phyloP scores from a whole-genome alignment of 192 early-diverging fungal species.

The Lunasporangiospora selenospora region DNA sequence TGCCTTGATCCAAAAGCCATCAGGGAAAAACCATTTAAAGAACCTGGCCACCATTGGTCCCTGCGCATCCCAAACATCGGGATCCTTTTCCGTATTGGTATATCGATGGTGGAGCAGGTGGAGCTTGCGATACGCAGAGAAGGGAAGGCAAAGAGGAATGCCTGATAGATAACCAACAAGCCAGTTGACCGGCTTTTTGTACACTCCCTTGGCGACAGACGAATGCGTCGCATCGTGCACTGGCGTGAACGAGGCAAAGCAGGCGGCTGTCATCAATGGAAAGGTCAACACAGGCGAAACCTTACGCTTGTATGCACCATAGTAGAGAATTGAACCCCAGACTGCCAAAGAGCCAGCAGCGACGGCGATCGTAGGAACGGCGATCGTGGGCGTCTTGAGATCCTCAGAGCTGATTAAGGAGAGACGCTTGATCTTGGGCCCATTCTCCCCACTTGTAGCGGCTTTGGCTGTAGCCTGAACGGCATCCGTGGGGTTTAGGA shows the following conservation, averaged over 20 bases:
- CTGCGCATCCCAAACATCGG: conserved; percentile 28
- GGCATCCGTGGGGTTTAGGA: conserved; percentile 8
- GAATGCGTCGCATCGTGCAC: conserved; percentile 35
- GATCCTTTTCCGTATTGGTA: conserved; percentile 29
- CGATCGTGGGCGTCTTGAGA: conserved; percentile 37
- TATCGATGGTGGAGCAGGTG: conserved; percentile 39
- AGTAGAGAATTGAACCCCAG: conserved; percentile 26
- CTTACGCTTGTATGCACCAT: conserved; percentile 29
- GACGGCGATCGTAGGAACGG: conserved; percentile 29
- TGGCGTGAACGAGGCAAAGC: conserved; percentile 39
- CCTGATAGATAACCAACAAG: conserved; percentile 29
- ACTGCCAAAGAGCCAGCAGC: conserved; percentile 17
- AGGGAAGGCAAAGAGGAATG: conserved; percentile 17
- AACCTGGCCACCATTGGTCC: conserved; percentile 23
- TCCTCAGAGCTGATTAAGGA: conserved; percentile 36
- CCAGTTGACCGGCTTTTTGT: conserved; percentile 29
- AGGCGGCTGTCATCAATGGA: conserved; percentile 30
- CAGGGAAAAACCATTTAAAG: conserved; percentile 43
- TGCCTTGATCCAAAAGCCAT: conserved; percentile 21
- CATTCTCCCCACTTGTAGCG: not conserved
- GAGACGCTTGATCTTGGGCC: conserved; percentile 15
- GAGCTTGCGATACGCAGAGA: conserved; percentile 19
- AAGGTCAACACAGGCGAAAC: conserved; percentile 22
- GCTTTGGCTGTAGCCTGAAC: not conserved
- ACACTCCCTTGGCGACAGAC: conserved; percentile 29